Conservation (phyloP, 202 grass and related monocot genomes). For the Alloteropsis angusta region DNA sequence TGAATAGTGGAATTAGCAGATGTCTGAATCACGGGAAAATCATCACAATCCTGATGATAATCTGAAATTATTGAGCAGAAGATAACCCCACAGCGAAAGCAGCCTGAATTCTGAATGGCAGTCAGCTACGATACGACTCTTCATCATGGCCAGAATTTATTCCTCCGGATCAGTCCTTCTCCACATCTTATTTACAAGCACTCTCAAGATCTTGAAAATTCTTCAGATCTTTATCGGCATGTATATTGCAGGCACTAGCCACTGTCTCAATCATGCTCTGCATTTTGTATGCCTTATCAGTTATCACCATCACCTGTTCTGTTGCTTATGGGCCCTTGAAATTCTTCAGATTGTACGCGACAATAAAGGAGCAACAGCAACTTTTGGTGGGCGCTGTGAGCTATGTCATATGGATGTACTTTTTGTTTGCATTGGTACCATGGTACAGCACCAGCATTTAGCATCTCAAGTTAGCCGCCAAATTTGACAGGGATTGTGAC, state of each 20-base stretch:
- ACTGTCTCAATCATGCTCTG: constrained; percentile 18
- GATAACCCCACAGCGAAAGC: neutral
- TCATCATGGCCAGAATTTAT: neutral
- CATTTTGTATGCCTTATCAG: neutral
- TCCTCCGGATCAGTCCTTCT: neutral
- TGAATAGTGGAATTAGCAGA: neutral
- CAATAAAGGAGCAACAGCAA: constrained; percentile 9
- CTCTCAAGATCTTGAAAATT: neutral
- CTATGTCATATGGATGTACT: constrained; percentile 1
- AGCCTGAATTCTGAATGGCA: neutral
- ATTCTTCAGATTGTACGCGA: neutral
- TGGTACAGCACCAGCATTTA: constrained; percentile 2
- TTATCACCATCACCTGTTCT: neutral
- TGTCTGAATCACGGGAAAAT: neutral
- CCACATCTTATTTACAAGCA: neutral
- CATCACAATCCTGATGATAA: neutral
- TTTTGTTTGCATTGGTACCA: constrained; percentile 21
- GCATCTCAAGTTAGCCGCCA: constrained; percentile 34
- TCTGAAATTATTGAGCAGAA: neutral
- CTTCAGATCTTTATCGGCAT: neutral
- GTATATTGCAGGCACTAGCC: neutral
- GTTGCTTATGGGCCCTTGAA: constrained; percentile 18
- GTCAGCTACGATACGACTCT: neutral
- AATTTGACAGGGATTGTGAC: constrained; percentile 26
- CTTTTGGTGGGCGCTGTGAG: neutral